Percentiles rank a stretch among this genome's conserved stretches.
These are phyloP conservation scores for Xylaria scruposa DNA, from an alignment of 495 filamentous ascomycete genomes.

Conservation along the genomic window DNA sequence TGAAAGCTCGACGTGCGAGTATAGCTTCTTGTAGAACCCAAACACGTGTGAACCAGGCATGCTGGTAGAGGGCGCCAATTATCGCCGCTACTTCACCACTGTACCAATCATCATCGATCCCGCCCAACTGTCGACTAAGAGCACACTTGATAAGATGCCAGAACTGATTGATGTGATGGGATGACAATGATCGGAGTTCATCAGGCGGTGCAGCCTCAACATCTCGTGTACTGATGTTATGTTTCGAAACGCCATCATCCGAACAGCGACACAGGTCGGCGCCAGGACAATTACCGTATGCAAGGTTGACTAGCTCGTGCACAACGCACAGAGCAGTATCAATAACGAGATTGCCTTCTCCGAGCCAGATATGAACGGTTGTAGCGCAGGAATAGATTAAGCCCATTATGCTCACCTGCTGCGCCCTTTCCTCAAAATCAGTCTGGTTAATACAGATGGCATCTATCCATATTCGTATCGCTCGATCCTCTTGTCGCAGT, in stretches of 20 bases:
- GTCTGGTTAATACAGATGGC: not conserved
- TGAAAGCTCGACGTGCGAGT: not conserved
- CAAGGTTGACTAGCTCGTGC: not conserved
- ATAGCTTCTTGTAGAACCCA: conserved; percentile 5
- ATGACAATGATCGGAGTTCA: not conserved
- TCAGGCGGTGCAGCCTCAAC: not conserved
- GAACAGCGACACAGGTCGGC: not conserved
- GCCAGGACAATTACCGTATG: not conserved
- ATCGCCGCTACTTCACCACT: not conserved
- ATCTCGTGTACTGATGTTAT: not conserved
- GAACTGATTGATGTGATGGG: not conserved
- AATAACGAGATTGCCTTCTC: not conserved
- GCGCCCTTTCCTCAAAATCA: not conserved
- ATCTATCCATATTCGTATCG: conserved; percentile 8
- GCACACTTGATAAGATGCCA: not conserved
- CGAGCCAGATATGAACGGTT: not conserved
- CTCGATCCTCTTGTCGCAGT: not conserved
- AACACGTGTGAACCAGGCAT: not conserved
- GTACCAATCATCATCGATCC: not conserved
- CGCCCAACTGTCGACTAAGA: not conserved
- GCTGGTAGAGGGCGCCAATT: not conserved
- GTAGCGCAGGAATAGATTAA: conserved; percentile 1
- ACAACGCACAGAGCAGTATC: not conserved
- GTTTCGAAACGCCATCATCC: not conserved
- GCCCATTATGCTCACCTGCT: not conserved